These are phyloP conservation scores for Arthrobotrys sphaeroides DNA, from an alignment of 2,329 filamentous ascomycete species.

Conservation along the genomic window DNA sequence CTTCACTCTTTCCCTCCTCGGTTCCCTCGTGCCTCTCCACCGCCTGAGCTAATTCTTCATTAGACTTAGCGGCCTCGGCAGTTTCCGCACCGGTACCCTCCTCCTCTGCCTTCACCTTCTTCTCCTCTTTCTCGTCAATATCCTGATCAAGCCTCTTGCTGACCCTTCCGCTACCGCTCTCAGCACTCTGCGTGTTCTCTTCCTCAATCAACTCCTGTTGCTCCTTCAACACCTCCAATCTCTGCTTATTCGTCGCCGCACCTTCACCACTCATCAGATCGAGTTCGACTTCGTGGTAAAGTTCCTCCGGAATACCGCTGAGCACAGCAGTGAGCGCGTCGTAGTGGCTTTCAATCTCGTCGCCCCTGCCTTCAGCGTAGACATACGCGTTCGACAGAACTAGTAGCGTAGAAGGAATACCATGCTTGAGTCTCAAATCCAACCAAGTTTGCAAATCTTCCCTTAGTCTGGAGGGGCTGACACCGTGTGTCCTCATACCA, in stretches of 20 bases:
- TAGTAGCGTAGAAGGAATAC: constrained; percentile 93
- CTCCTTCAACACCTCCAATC: constrained; percentile 96
- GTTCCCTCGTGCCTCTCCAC: constrained; percentile 54
- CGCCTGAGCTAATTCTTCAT: constrained; percentile 56
- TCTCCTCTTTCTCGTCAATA: constrained; percentile 90
- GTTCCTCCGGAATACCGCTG: constrained; percentile 93
- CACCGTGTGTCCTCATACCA: constrained; percentile 89
- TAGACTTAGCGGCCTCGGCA: constrained; percentile 17
- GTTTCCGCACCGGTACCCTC: constrained; percentile 4
- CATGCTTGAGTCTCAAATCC: constrained; percentile 88
- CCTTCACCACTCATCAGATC: constrained; percentile 97
- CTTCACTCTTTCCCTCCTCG: constrained; percentile 54
- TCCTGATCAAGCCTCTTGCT: constrained; percentile 81
- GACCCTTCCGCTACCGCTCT: constrained; percentile 62
- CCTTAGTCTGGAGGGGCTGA: constrained; percentile 85
- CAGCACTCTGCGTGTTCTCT: constrained; percentile 89
- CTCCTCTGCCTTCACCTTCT: not conserved
- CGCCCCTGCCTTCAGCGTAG: constrained; percentile 86
- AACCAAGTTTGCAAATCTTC: constrained; percentile 94
- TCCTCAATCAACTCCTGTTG: constrained; percentile 98
- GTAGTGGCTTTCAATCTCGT: constrained; percentile 86
- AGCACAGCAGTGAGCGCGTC: constrained; percentile 91
- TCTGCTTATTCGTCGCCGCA: constrained; percentile 97
- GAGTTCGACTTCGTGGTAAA: constrained; percentile 99
- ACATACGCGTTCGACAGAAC: constrained; percentile 98